Evolutionary conservation across 2,329 filamentous ascomycete genomes (phyloP), one percentile per base, ranked within the genome.

Genomic region (Pyrenochaeta sp.): DNA sequence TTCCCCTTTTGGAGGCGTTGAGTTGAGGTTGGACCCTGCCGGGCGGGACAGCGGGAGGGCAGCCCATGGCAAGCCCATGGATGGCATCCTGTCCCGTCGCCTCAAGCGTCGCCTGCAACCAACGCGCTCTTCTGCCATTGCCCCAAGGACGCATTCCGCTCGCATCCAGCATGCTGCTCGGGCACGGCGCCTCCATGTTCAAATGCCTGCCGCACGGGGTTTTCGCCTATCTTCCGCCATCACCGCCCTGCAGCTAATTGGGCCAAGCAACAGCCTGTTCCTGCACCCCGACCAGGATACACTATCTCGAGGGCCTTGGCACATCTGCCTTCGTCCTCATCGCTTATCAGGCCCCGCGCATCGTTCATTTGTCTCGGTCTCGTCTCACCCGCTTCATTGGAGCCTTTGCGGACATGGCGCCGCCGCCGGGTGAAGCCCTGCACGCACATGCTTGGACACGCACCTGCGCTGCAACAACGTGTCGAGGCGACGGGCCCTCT

Each of bases 221-320:
- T 40, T 44, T 45, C 46, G 49, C 58, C 17, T 56, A 56, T 56
- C 44, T 49, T 40, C 45, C 51, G 37, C 45, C 54, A 50, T 51
- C 44, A 49, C 31, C 47, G 30, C 12, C 15, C 17, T 29, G 10
- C 20, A 39, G 29, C 46, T 50, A 29, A 62, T 60, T 60, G 59
- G 56, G 31, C 23, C 46, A 12, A 44, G 27, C 18, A 39, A 33
- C 30, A 33, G 35, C 39, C 18, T 39, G 43, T 58, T 48, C 57
- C 49, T 56, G 54, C 49, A 54, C 47, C 21, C 18, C 21, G 27
- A 42, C 40, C 23, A 11, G 40, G 23, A 30, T 42, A 10, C 4
- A 23, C 40, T 42, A 42, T 40, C 36, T 40, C 35, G 20, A 20
- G 3, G 15, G 9, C 35, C 21, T 30, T 45, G 43, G 23, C 54